Evolutionary conservation across 257 asterid genomes (phyloP), one percentile per base, ranked within the genome.

Genomic region (Penstemon eatonii): DNA sequence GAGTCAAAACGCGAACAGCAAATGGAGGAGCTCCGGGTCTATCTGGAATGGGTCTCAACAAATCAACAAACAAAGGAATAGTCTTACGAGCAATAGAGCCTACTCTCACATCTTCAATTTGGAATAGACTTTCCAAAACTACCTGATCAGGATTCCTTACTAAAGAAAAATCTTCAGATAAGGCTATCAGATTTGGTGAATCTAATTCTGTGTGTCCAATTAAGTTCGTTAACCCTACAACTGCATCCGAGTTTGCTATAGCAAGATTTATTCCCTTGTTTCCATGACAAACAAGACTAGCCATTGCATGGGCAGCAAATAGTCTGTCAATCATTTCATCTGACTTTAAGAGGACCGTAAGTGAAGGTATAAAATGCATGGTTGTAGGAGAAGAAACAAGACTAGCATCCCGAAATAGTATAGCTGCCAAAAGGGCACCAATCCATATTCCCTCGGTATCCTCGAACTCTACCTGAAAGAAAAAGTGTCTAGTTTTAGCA

Each of bases 271-370:
- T 84, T 59, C 75, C 81, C 72, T 69, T 82, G 79, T 83, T 80
- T 63, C 87, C 82, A 75, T 89, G 91, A 73, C 78, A 58, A 74
- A 84, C 90, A 69, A 92, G 87, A 73, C 95, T 89, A 55, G 92
- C 87, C 80, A 87, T 77, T 62, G 96, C 95, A 80, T 89, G 98
- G 63, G 96, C 96, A 73, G 95, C 92, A 65, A 92, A 89, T 76
- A 70, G 87, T 70, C 80, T 81, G 75, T 83, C 90, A 15, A 78
- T 84, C 76, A 87, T 78, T 84, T 92, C 88, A 60, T 80, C 90
- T 0, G 95, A 87, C 72, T 83, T 84, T 70, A 89, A 76, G 70
- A 89, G 81, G 78, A 61, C 67, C 10, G 81, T 68, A 72, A 89
- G 90, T 44, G 83, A 75, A 50, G 82, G 82, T 56, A 89, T 79